Base-by-base conservation (phyloP, 1,284 basidiomycete genomes). In the Cryptococcus sp. region DNA sequence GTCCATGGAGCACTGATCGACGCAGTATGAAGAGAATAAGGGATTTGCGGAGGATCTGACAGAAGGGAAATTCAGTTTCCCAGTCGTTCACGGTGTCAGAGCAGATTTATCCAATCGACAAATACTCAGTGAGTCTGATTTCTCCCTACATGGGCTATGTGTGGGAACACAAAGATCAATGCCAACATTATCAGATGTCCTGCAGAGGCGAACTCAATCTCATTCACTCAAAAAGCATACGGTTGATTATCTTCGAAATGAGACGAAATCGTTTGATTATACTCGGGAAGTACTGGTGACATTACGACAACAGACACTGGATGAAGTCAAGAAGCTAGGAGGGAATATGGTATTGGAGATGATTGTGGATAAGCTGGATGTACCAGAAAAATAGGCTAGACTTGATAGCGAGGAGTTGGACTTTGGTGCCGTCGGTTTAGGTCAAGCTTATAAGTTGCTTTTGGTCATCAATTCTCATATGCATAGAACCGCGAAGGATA, bases 41-140 rank as follows among this genome's bases (percentile, higher is more conserved):
- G 93, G 93, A 4, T 97, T 90, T 69, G 89, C 89, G 5, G 94
- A 98, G 76, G 94, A 97, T 68, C 80, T 98, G 6, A 90, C 90
- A 0, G 94, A 98, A 76, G 94, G 94, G 2, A 97, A 98, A 73
- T 97, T 98, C 76, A 91, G 89, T 14, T 98, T 97, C 73, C 93
- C 92, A 0, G 83, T 97, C 55, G 87, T 98, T 0, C 94, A 97
- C 68, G 85, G 87, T 11, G 86, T 97, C 34, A 83, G 88, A 35
- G 83, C 87, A 10, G 85, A 94, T 68, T 78, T 76, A 10, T 80
- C 81, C 0, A 90, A 90, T 66, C 82, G 85, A 7, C 85, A 89
- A 74, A 81, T 96, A 36, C 77, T 95, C 48, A 94, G 91, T 93
- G 64, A 58, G 87, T 79, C 43, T 36, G 34, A 13, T 3, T 4